Evolutionary conservation across 2,329 filamentous ascomycete genomes (phyloP), one percentile per base, ranked within the genome.

Genomic region (Nigrospora oryzae): DNA sequence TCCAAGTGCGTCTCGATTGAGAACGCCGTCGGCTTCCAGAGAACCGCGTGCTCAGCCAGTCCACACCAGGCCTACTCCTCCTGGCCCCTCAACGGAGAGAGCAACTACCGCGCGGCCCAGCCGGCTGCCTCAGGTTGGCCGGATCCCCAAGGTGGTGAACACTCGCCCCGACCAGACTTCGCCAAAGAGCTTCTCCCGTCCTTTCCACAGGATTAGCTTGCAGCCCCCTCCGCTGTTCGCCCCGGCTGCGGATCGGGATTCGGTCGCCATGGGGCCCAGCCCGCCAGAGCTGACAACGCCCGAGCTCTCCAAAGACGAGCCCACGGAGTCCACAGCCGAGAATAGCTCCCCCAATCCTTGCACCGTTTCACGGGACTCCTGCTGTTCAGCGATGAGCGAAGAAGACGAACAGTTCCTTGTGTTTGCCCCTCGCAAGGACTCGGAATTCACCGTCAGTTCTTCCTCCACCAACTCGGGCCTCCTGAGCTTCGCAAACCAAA

Each of bases 61-160:
- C 34, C 16, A 10, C 19, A 5, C 11, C 28, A 31, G n/a, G 7
- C 23, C 23, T 28, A 7, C 23, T 10, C 23, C 23, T 28, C 7
- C 23, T 10, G 23, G 5, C 23, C 23, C 23, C 23, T 4, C 8
- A 28, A 10, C 23, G 23, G 23, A 14, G 19, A 46, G 31, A 41
- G 39, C 40, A 17, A 46, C 50, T 4, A 42, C 42, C 36, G 53
- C 51, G 16, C 66, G 68, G 4, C 78, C 78, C 11, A 86, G 80
- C 57, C 77, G 89, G 45, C 69, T 95, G 15, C 80, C 83, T 28
- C 88, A 91, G 53, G 82, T 95, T 39, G 90, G 89, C 10, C 80
- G 90, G 14, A 95, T 95, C 42, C 90, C 90, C 10, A 82, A 81
- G 55, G 88, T 95, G 4, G 73, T 91, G 30, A 87, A 80, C 38